These are phyloP conservation scores for Micromonas commoda DNA, from an alignment of 139 green algal species.

Conservation along the genomic window DNA sequence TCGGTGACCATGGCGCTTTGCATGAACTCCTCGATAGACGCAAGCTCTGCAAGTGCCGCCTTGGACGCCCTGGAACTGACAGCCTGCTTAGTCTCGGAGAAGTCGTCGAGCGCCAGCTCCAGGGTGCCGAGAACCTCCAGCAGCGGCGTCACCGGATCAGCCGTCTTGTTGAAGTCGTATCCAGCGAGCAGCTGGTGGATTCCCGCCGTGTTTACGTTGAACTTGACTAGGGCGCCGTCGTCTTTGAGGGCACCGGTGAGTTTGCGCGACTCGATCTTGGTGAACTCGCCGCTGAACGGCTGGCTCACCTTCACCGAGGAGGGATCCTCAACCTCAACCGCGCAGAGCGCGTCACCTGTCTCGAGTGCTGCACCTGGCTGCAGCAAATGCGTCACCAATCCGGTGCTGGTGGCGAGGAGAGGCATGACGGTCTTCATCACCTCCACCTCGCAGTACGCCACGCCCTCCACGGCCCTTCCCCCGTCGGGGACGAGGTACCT, in stretches of 20 bases:
- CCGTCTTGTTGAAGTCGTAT: constrained; percentile 8
- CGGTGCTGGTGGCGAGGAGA: constrained; percentile 20
- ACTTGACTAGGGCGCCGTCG: neutral
- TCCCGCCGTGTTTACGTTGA: neutral
- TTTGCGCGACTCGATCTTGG: neutral
- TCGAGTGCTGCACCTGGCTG: constrained; percentile 11
- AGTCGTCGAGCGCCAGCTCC: constrained; percentile 11
- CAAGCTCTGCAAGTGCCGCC: neutral
- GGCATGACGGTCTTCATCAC: constrained; percentile 96
- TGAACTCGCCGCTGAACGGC: constrained; percentile 38
- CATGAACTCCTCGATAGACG: neutral
- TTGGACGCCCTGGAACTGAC: neutral
- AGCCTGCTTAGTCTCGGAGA: neutral
- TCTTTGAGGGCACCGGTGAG: neutral
- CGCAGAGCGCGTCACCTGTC: constrained; percentile 38
- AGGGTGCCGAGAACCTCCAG: constrained; percentile 19
- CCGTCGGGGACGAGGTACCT: constrained; percentile 41
- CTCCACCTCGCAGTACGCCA: constrained; percentile 77
- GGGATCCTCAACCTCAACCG: constrained; percentile 41
- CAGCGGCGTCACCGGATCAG: neutral
- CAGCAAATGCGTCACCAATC: neutral
- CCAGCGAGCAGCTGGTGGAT: neutral
- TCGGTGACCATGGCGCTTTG: no score
- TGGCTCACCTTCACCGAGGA: constrained; percentile 13
- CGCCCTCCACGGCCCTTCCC: neutral